phyloP scores from a whole-genome alignment of 1,139 yeast genomes.

The Geotrichum siamense region DNA sequence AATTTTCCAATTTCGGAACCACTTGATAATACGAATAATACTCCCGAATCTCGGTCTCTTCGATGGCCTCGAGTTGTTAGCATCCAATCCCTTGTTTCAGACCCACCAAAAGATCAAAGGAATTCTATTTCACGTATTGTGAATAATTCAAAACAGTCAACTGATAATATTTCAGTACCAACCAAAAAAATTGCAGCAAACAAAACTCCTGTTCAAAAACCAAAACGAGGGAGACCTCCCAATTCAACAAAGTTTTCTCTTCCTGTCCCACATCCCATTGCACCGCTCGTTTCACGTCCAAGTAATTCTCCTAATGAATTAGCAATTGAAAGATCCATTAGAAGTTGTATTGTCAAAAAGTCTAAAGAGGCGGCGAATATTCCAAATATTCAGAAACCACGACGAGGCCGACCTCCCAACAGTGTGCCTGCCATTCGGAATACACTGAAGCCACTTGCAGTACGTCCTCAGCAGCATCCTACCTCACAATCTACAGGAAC shows the following conservation, averaged over 20 bases:
- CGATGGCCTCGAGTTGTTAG: too few relatives aligned
- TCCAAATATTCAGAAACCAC: slow-evolving; percentile 9
- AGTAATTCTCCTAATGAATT: neutral
- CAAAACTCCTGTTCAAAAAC: too few relatives aligned
- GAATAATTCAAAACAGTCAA: too few relatives aligned
- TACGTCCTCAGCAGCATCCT: slow-evolving; percentile 7
- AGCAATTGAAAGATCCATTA: neutral
- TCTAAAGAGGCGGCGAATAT: neutral
- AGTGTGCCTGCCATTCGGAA: slow-evolving; percentile 16
- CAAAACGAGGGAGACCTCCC: slow-evolving; percentile 14
- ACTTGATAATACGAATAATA: too few relatives aligned
- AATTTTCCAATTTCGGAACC: too few relatives aligned
- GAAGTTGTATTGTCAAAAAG: too few relatives aligned
- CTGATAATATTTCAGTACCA: too few relatives aligned
- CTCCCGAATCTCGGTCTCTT: too few relatives aligned
- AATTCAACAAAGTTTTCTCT: slow-evolving; percentile 9
- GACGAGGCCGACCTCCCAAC: slow-evolving; percentile 19
- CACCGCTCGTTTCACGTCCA: slow-evolving; percentile 3
- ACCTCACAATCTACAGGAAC: neutral
- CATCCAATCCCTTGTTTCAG: too few relatives aligned
- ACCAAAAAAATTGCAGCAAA: too few relatives aligned
- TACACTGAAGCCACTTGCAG: slow-evolving; percentile 16
- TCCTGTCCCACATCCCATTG: slow-evolving; percentile 12
- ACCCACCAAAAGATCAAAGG: too few relatives aligned
- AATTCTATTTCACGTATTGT: too few relatives aligned